phyloP scores from a whole-genome alignment of 2,329 filamentous ascomycete species.

The Cryphonectria parasitica region DNA sequence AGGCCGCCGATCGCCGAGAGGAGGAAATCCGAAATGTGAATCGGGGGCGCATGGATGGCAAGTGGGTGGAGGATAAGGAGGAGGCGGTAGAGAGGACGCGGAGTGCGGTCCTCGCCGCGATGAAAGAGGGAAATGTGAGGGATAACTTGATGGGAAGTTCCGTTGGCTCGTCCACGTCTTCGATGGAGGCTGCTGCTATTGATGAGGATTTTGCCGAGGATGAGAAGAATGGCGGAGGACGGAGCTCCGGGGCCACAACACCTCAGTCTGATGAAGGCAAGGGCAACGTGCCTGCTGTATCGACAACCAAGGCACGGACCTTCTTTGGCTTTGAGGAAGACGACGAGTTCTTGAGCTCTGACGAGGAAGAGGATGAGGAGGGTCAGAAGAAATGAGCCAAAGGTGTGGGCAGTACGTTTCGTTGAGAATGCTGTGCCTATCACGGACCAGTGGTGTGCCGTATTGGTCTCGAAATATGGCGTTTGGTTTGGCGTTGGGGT shows the following conservation, averaged over 20 bases:
- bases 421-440: not conserved
- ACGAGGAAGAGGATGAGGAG: conserved; percentile 63
- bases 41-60: conserved; percentile 75
- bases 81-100: conserved; percentile 83
- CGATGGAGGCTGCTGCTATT: conserved; percentile 38
- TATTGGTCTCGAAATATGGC: not conserved
- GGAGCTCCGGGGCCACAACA: conserved; percentile 53
- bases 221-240: conserved; percentile 44
- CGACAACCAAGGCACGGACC: conserved; percentile 45
- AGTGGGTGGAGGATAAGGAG: conserved; percentile 95
- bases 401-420: not conserved
- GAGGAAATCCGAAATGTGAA: conserved; percentile 79
- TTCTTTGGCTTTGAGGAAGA: conserved; percentile 83
- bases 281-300: conserved; percentile 32
- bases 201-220: conserved; percentile 41
- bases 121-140: conserved; percentile 66
- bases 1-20: conserved; percentile 79
- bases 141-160: conserved; percentile 63
- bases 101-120: conserved; percentile 72
- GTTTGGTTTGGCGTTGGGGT: not conserved
- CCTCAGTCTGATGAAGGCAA: conserved; percentile 49
- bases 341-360: conserved; percentile 73
- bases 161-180: conserved; percentile 48
- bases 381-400: conserved; percentile 34
- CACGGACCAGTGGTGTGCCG: not conserved